Conservation (phyloP, 192 early-diverging fungal genomes). For the Entophlyctis helioformis region DNA sequence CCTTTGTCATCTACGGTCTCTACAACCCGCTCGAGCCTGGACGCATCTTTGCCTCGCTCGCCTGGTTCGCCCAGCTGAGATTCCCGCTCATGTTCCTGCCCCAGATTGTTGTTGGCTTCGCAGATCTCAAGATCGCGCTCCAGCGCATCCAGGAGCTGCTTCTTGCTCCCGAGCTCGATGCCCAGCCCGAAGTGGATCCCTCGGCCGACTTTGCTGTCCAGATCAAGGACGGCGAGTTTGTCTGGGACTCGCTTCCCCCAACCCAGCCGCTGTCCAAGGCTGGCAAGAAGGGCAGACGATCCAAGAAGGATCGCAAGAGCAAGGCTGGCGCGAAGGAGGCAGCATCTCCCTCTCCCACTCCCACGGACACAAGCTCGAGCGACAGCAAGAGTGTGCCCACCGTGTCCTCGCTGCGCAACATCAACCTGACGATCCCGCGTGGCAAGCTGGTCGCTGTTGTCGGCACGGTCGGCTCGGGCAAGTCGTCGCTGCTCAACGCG, state of each 20-base stretch:
- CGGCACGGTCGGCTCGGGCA: constrained; percentile 74
- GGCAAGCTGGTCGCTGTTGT: constrained; percentile 65
- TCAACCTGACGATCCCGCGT: constrained; percentile 32
- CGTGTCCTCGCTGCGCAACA: constrained; percentile 14
- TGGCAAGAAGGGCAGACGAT: constrained; percentile 12
- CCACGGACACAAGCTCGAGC: not conserved
- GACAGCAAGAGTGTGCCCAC: not conserved
- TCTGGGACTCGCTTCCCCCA: constrained; percentile 44
- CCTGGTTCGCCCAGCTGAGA: constrained; percentile 30
- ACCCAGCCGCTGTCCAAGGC: not conserved
- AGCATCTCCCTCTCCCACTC: not conserved
- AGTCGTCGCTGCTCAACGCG: constrained; percentile 71
- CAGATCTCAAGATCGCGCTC: constrained; percentile 39
- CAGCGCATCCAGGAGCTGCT: constrained; percentile 36
- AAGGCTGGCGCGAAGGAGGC: constrained; percentile 18
- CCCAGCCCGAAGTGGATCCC: constrained; percentile 22
- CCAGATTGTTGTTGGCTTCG: constrained; percentile 22
- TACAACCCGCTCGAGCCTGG: constrained; percentile 12
- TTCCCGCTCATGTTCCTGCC: constrained; percentile 47
- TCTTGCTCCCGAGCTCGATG: constrained; percentile 50
- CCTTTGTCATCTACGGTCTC: constrained; percentile 32
- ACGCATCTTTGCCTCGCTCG: constrained; percentile 29
- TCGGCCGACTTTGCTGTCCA: constrained; percentile 35
- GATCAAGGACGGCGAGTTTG: constrained; percentile 47
- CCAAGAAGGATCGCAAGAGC: constrained; percentile 18